Evolutionary conservation across 202 grass and related monocot species (phyloP).

Genomic region (Dendrocalamus latiflorus): DNA sequence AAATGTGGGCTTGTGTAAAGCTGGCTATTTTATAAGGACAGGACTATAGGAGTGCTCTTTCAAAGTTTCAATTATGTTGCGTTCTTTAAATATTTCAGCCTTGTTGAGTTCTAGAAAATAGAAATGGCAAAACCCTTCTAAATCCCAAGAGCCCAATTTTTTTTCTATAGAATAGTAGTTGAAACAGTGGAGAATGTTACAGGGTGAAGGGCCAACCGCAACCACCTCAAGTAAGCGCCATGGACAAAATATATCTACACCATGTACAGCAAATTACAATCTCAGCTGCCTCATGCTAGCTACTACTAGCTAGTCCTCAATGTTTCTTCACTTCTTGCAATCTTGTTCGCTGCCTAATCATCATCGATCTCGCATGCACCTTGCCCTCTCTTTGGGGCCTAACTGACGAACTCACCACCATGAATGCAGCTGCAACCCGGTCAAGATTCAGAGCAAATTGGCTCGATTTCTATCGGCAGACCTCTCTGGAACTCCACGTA

Average conservation of each 20-base stretch:
- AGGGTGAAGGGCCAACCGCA: constrained; percentile 33
- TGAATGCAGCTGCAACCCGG: neutral
- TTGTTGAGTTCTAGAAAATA: neutral
- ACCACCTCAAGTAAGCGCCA: constrained; percentile 25
- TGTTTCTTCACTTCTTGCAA: neutral
- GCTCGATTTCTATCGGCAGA: constrained; percentile 64
- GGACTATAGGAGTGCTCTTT: neutral
- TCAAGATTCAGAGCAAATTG: constrained; percentile 26
- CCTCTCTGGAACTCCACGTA: constrained; percentile 81
- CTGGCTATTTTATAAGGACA: neutral
- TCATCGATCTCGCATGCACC: too few species aligned
- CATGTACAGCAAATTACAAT: too few species aligned
- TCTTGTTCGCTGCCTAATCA: neutral
- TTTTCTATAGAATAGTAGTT: constrained; percentile 19
- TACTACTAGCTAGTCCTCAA: neutral
- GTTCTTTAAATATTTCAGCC: neutral
- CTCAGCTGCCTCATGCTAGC: constrained; percentile 29
- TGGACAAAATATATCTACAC: too few species aligned
- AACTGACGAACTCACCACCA: neutral
- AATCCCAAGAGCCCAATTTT: neutral
- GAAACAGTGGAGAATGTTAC: constrained; percentile 33
- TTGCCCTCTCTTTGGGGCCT: neutral
- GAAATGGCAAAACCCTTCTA: neutral
- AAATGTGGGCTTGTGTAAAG: neutral
- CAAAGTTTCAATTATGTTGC: neutral